Base-by-base conservation (phyloP, 768 basidiomycete genomes). In the Panellus pusillus region DNA sequence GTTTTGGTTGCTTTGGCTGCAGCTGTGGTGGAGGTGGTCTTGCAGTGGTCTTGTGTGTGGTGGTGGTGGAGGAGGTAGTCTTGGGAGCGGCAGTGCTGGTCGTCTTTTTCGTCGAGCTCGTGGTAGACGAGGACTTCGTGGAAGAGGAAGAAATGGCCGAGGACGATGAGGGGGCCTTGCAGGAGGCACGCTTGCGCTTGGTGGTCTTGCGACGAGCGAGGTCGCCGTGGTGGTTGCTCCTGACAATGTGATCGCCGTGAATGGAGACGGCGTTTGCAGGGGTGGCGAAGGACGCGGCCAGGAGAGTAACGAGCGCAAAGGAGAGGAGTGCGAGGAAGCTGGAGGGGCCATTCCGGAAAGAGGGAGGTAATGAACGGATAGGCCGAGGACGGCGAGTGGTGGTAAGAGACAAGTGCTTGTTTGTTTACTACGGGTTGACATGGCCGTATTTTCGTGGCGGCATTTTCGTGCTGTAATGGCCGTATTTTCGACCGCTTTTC, bases 291-390 rank as follows among this genome's bases (percentile, higher is more conserved):
- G 82, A 77, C 60, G 74, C 72, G 43, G 79, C 74, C 55, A 89
- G 54, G 57, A 89, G 62, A 18, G 83, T 79, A 47, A 91, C 64
- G 20, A 83, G 73, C 14, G 81, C 72, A 37, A 90, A 56, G 18
- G 86, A 79, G 48, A 90, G 24, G 55, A 89, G 68, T 63, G 78
- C 79, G 64, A 87, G 63, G 44, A 87, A 64, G 58, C 79, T 85
- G 53, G 70, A 39, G 75, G 63, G 39, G 81, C 75, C 80, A 83
- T 83, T 63, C 57, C 58, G 61, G 50, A 61, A 56, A 58, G 60
- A 59, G 52, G 57, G 54, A 58, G 50, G 54, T 44, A 51, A 60
- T 37, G 52, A 58, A 54, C 44, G 57, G 44, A 35, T 27, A 48
- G 32, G 50, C 44, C 51, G 53, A 43, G 32, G 52, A 38, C 50